Evolutionary conservation across 192 early-diverging fungal species (phyloP).

Genomic region (Entophlyctis helioformis): DNA sequence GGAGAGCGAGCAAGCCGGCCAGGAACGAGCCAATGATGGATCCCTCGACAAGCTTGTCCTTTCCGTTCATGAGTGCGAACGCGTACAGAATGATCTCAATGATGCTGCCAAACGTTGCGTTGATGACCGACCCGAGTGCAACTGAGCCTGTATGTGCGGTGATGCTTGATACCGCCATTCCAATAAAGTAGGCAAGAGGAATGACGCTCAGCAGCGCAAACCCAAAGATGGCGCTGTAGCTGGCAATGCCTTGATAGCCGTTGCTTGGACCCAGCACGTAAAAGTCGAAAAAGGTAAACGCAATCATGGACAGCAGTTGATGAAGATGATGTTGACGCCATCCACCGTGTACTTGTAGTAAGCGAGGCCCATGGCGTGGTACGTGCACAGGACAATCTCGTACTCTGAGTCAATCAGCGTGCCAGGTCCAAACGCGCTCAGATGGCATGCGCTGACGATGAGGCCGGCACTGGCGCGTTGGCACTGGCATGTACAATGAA

Average conservation of each 20-base stretch:
- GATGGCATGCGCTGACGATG: not conserved
- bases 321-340: slow-evolving; percentile 93
- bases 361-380: slow-evolving; percentile 77
- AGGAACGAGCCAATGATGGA: slow-evolving; percentile 85
- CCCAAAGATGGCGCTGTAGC: slow-evolving; percentile 55
- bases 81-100: slow-evolving; percentile 92
- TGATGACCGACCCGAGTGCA: slow-evolving; percentile 89
- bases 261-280: slow-evolving; percentile 53
- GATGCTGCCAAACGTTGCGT: slow-evolving; percentile 94
- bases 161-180: slow-evolving; percentile 92
- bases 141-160: slow-evolving; percentile 80
- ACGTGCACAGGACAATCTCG: slow-evolving; percentile 74
- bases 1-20: slow-evolving; percentile 79
- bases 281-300: slow-evolving; percentile 74
- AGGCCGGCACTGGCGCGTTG: too few relatives aligned
- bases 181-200: slow-evolving; percentile 93
- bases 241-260: slow-evolving; percentile 35
- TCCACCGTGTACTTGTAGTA: slow-evolving; percentile 96
- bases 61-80: slow-evolving; percentile 79
- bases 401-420: slow-evolving; percentile 8
- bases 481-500: too few relatives aligned
- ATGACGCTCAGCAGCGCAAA: slow-evolving; percentile 65
- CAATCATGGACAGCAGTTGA: slow-evolving; percentile 77
- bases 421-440: not conserved
- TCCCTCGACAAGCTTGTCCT: slow-evolving; percentile 78